These are phyloP conservation scores for Cercospora sp. DNA, from an alignment of 2,329 filamentous ascomycete species.

Conservation along the genomic window DNA sequence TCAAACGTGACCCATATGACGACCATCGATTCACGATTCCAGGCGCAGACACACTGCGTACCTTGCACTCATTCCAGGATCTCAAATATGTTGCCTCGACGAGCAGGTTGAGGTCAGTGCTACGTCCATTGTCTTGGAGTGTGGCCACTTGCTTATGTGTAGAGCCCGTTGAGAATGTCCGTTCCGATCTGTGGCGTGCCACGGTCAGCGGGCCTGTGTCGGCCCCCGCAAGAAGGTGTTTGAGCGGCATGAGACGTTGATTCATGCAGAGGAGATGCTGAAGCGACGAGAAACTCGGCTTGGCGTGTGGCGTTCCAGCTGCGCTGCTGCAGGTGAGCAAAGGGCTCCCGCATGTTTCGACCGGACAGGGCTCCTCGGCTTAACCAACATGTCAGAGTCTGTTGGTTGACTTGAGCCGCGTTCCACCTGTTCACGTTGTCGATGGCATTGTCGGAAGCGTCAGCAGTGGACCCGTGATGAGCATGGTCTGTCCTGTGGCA, in stretches of 20 bases:
- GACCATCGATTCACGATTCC: too few species aligned
- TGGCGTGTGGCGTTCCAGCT: too few species aligned
- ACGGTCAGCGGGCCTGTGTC: neutral
- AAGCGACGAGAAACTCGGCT: neutral
- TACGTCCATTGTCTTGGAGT: neutral
- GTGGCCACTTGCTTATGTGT: neutral
- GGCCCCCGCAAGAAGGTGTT: neutral
- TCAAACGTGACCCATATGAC: too few species aligned
- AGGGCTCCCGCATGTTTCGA: neutral
- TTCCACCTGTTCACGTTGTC: neutral
- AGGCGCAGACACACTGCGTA: too few species aligned
- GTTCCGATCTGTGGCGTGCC: neutral
- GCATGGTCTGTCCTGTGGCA: too few species aligned
- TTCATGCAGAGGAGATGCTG: neutral
- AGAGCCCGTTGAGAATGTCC: neutral
- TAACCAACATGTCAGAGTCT: neutral
- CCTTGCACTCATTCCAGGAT: too few species aligned
- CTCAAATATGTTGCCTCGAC: neutral
- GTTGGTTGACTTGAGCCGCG: neutral
- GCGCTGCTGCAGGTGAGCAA: neutral
- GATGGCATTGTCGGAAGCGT: neutral
- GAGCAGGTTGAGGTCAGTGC: neutral
- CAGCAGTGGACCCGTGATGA: neutral
- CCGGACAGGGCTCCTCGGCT: neutral
- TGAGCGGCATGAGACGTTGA: neutral